phyloP scores from a whole-genome alignment of 208 protist genomes.

The Leishmania arabica region DNA sequence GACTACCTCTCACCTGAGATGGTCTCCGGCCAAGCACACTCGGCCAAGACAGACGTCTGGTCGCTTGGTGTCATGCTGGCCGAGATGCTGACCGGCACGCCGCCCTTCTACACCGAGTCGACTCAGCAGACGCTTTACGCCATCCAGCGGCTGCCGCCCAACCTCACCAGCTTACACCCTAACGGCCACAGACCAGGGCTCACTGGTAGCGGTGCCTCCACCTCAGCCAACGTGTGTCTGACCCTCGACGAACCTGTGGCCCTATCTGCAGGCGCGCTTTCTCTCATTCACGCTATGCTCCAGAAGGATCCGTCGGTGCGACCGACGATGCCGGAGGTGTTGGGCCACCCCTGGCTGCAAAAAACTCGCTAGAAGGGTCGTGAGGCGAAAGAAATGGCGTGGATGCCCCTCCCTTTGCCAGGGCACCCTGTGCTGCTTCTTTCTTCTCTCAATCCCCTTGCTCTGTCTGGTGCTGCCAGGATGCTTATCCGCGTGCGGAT shows the following conservation, averaged over 20 bases:
- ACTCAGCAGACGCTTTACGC: slow-evolving; percentile 59
- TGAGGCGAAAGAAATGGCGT: background rate
- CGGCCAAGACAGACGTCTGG: slow-evolving; percentile 83
- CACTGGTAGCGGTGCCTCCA: background rate
- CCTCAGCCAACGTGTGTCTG: background rate
- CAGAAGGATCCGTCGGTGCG: slow-evolving; percentile 61
- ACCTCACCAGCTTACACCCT: slow-evolving; percentile 20
- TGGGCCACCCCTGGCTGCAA: slow-evolving; percentile 73
- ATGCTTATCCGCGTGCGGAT: background rate
- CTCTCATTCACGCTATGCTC: slow-evolving; percentile 57
- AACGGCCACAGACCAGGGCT: background rate
- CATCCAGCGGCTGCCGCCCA: slow-evolving; percentile 48
- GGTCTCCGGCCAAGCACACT: slow-evolving; percentile 66
- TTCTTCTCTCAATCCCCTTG: background rate
- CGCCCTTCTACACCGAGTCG: slow-evolving; percentile 70
- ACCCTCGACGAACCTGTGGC: background rate
- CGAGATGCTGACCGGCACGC: slow-evolving; percentile 80
- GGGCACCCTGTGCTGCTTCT: background rate
- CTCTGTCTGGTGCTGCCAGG: background rate
- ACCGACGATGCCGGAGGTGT: slow-evolving; percentile 57
- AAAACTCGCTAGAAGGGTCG: background rate
- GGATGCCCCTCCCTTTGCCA: background rate
- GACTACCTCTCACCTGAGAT: slow-evolving; percentile 99
- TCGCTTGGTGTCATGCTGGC: slow-evolving; percentile 85
- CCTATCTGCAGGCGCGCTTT: slow-evolving; percentile 34